A percentile compares a stretch with the other conserved stretches of the same genome.
These are phyloP conservation scores for Tinospora cordifolia DNA, from an alignment of 164 flowering plant genomes.

Conservation along the genomic window DNA sequence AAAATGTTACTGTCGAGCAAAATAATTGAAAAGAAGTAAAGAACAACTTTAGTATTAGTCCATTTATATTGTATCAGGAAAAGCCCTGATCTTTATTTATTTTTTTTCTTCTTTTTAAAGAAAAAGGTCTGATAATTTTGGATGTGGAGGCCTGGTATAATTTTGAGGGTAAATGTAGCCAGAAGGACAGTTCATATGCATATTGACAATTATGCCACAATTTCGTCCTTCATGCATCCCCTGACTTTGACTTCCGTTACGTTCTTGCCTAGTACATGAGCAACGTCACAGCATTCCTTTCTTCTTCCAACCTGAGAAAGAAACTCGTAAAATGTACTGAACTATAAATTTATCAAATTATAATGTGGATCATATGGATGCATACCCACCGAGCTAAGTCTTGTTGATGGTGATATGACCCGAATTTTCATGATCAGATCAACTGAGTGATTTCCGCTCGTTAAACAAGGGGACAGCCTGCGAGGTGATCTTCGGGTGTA, in stretches of 20 bases:
- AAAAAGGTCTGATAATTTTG: no score
- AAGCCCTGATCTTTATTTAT: no score
- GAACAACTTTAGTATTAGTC: no score
- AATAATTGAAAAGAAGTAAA: no score
- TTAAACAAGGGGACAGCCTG: slow-evolving; percentile 28
- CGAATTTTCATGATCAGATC: slow-evolving; percentile 29
- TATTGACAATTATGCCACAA: slow-evolving; percentile 17
- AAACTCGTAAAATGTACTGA: background rate
- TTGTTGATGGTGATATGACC: slow-evolving; percentile 31
- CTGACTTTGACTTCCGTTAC: slow-evolving; percentile 30
- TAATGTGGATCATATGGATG: background rate
- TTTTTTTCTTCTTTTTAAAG: no score
- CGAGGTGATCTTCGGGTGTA: slow-evolving; percentile 29
- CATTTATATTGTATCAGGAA: no score
- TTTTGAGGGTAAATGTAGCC: background rate
- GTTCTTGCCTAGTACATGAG: slow-evolving; percentile 7
- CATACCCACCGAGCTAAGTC: slow-evolving; percentile 16
- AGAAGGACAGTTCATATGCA: no score
- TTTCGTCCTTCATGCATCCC: slow-evolving; percentile 39
- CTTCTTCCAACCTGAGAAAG: slow-evolving; percentile 43
- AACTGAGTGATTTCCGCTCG: slow-evolving; percentile 42
- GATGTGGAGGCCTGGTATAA: no score
- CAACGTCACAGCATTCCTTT: slow-evolving; percentile 55
- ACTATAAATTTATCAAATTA: background rate
- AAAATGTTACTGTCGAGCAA: no score